Base-by-base conservation (phyloP, 768 basidiomycete species). In the Tricholoma sp. region DNA sequence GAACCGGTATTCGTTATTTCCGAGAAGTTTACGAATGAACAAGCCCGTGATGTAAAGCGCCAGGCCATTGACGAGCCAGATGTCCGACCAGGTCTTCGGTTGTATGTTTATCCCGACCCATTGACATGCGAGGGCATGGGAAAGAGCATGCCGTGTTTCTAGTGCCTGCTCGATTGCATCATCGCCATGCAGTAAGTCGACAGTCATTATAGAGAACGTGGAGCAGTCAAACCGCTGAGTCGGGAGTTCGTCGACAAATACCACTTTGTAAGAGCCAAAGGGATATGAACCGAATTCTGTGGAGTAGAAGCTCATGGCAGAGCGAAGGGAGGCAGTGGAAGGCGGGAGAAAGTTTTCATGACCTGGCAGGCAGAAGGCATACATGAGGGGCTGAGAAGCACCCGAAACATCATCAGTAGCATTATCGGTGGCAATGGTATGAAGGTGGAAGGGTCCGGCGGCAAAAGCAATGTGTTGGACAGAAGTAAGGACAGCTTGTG, bases 51-150 rank as follows among this genome's bases (percentile, higher is more conserved):
- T 89, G 67, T 98, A 94, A 14, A 94, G 78, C 8, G 92, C 88
- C 47, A 99, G 76, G 1, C 95, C 97, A 65, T 96, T 94, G 57
- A 95, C 86, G n/a, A 99, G 83, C 97, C 97, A 99, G 22, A 86
- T 83, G 71, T 99, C 97, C 11, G 93, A 89, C 83, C 91, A 92
- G 27, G 86, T 82, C 74, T 93, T 94, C 53, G 89, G 94, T 57
- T 94, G 86, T 65, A 99, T 93, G 71, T 98, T 96, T 71, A 99
- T 85, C 24, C 97, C 95, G 55, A 91, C 80, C 97, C 97, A 99
- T 71, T 99, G 97, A 61, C 86, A 91, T 7, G 94, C 95, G 32
- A 98, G 80, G 5, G 92, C 88, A 67, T 98, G 92, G 24, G 86
- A 80, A 50, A 99, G 80, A 29, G 84, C 79, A 56, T 94, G 93